Conservation (phyloP, 2,329 filamentous ascomycete genomes). For the Verticillium tricorpus region DNA sequence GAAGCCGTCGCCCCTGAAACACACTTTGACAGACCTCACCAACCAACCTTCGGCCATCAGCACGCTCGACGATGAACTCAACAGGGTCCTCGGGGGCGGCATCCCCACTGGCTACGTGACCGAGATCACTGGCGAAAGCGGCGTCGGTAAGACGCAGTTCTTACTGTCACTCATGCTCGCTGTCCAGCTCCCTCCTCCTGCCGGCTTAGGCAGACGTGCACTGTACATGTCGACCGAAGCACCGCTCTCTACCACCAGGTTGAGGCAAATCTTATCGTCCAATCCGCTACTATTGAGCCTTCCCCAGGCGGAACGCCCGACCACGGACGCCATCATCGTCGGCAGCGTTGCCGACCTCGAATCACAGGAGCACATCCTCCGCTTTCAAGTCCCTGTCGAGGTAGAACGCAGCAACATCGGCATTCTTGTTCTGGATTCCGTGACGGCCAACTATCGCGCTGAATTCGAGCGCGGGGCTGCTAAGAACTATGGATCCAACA, state of each 20-base stretch:
- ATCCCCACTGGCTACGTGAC: slow-evolving; percentile 77
- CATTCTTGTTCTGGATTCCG: slow-evolving; percentile 81
- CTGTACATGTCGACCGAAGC: slow-evolving; percentile 95
- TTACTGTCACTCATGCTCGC: slow-evolving; percentile 80
- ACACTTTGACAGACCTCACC: slow-evolving; percentile 7
- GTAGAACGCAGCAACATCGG: slow-evolving; percentile 72
- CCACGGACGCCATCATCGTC: slow-evolving; percentile 72
- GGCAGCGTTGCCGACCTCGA: slow-evolving; percentile 87
- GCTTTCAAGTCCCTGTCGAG: slow-evolving; percentile 86
- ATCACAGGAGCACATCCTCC: slow-evolving; percentile 90
- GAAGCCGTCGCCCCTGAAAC: slow-evolving; percentile 2
- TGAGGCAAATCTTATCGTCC: slow-evolving; percentile 69
- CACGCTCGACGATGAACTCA: slow-evolving; percentile 72
- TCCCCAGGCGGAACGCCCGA: slow-evolving; percentile 38
- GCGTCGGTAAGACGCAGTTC: slow-evolving; percentile 92
- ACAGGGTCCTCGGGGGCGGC: slow-evolving; percentile 68
- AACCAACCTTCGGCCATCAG: slow-evolving; percentile 55
- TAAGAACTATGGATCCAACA: slow-evolving; percentile 44
- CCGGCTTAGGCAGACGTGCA: slow-evolving; percentile 66
- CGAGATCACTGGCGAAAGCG: slow-evolving; percentile 89
- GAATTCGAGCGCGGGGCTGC: slow-evolving; percentile 66
- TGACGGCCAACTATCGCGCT: slow-evolving; percentile 92
- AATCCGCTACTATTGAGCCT: slow-evolving; percentile 54
- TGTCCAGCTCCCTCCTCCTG: slow-evolving; percentile 72
- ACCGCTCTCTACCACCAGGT: slow-evolving; percentile 72